phyloP scores from a whole-genome alignment of 2,329 filamentous ascomycete species.

The Talaromyces sp. region DNA sequence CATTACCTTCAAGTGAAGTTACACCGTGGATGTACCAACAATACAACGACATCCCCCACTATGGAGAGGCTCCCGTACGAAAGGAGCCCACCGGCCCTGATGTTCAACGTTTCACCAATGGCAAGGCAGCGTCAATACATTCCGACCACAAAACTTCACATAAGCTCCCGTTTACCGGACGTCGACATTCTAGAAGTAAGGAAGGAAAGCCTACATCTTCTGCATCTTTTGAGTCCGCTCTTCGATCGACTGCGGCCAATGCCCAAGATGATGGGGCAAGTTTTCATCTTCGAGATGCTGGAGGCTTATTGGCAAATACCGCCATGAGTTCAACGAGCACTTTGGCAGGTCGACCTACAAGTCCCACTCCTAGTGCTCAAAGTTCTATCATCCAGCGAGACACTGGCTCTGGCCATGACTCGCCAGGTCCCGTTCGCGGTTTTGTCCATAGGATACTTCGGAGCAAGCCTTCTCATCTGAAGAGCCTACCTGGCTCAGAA shows the following conservation, averaged over 20 bases:
- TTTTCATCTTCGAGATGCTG: constrained; percentile 52
- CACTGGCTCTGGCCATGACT: constrained; percentile 33
- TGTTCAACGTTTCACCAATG: constrained; percentile 60
- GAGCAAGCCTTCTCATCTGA: constrained; percentile 44
- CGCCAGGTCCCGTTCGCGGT: constrained; percentile 45
- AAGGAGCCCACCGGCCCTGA: constrained; percentile 68
- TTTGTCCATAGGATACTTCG: constrained; percentile 56
- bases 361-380: constrained; percentile 74
- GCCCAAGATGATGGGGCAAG: constrained; percentile 67
- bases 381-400: constrained; percentile 57
- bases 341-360: constrained; percentile 65
- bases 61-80: constrained; percentile 74
- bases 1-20: constrained; percentile 84
- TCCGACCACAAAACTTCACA: constrained; percentile 49
- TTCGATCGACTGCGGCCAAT: constrained; percentile 53
- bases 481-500: constrained; percentile 33
- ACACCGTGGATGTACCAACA: constrained; percentile 93
- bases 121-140: constrained; percentile 37
- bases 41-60: constrained; percentile 70
- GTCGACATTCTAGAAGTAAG: constrained; percentile 57
- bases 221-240: constrained; percentile 35
- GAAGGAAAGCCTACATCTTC: constrained; percentile 51
- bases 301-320: constrained; percentile 21
- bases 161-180: constrained; percentile 35
- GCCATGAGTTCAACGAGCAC: constrained; percentile 35